Base-by-base conservation (phyloP, 768 basidiomycete species). In the Fibroporia radiculosa region DNA sequence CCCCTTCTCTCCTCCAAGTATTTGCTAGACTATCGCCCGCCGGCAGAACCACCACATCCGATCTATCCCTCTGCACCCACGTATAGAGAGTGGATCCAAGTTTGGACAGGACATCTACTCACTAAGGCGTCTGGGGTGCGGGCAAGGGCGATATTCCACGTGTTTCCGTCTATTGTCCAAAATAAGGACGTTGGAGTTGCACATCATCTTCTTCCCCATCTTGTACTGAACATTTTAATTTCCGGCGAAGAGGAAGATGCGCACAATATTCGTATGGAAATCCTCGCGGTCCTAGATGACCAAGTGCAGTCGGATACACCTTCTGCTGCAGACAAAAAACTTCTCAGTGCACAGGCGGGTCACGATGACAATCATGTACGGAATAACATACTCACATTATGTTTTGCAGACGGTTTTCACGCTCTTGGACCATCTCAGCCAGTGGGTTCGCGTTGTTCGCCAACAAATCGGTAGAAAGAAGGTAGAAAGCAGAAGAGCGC, bases 131-230 rank as follows among this genome's bases (percentile, higher is more conserved):
- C 78, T 1, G 78, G 79, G 16, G 50, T 53, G 2, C 71, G 67
- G 40, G 87, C 90, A 12, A 69, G 71, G 50, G 64, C 58, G 16
- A 80, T 98, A 26, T 99, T 98, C 57, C 66, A 74, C 7, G 80
- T 82, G 6, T 89, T 96, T 57, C 75, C 80, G 19, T 77, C 82
- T 10, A 80, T 86, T 0, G 74, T 97, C 19, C 75, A 80, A 25
- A 85, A 82, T 57, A 89, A 88, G 52, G 96, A 99, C 62, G 93
- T 93, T 10, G 80, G 81, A n/a, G 84, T 98, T n/a, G 90, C 93
- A 1, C 87, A 83, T 55, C 80, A 88, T 57, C 66, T 99, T 23
- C 74, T 99, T 16, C 95, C 96, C 6, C 93, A 98, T 58, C 73
- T 99, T 14, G 83, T 96, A 3, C 66, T 98, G 36, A 86, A 91